Evolutionary conservation across 148 eudicot genomes (phyloP), one percentile per base, ranked within the genome.

Genomic region (Mesembryanthemum crystallinum): DNA sequence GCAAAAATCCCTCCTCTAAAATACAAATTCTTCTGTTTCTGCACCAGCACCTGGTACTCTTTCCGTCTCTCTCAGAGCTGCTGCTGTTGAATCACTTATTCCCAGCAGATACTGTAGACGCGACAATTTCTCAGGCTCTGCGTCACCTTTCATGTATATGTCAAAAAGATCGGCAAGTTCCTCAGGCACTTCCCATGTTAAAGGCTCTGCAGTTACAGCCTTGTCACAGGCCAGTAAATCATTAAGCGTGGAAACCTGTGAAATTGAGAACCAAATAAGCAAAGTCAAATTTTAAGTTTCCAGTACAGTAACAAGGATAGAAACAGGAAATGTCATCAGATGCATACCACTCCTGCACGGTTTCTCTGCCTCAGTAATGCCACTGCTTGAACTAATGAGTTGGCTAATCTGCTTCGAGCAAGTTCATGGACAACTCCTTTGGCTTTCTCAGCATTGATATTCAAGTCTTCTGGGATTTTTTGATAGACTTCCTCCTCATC

Each of bases 201-300:
- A 75, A 0, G 97, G 96, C 66, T 84, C 82, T 47, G 99, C 81
- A 57, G 90, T 86, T 45, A 92, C 92, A 79, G 96, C 99, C 88
- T 92, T 95, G 83, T 95, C 99, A 32, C 96, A 95, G 21, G 97
- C 91, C 67, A 95, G 83, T 83, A 92, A 78, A 81, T 92, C 88
- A 67, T 91, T 91, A 28, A 95, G 89, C 11, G 91, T 86, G 5
- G 88, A 88, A 72, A 92, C 88, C 99, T 95, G 75, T 76, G 78
- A 71, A 17, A 64, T 71, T 25, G 21, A 59, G 4, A 20, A 29
- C 35, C 24, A 62, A 35, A 55, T 68, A 13, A 45, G 73, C 59
- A 71, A 47, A 39, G 28, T 27, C 43, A 42, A 17, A 5, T n/a
- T n/a, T 28, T 24, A 14, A 75, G 51, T 80, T 11, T 25, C 12